phyloP scores from a whole-genome alignment of 176 grass and related monocot genomes.

The Triticum timopheevii region DNA sequence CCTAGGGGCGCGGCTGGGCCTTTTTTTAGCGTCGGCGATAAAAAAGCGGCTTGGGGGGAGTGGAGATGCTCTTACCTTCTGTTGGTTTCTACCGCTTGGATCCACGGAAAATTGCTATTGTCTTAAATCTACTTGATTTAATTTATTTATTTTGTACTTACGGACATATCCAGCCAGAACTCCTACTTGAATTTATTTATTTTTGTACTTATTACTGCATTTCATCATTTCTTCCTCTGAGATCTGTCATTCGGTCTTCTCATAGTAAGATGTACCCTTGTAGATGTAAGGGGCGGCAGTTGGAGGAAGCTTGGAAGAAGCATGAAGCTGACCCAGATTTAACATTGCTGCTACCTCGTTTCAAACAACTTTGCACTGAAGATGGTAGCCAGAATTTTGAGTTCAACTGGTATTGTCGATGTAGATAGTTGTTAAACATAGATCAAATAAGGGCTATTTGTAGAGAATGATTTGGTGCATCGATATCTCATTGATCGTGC shows the following conservation, averaged over 20 bases:
- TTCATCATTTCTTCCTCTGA: neutral
- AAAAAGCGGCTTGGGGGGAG: no score
- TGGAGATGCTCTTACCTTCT: neutral
- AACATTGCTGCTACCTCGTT: constrained; percentile 51
- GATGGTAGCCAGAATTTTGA: constrained; percentile 7
- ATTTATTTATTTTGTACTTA: no score
- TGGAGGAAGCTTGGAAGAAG: constrained; percentile 79
- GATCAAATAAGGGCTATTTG: neutral
- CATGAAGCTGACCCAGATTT: constrained; percentile 76
- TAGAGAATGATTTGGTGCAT: no score
- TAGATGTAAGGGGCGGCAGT: constrained; percentile 72
- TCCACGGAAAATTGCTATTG: neutral
- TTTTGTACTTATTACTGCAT: neutral
- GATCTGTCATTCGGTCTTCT: neutral
- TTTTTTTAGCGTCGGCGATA: no score
- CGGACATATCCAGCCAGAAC: no score
- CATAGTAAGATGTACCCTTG: constrained; percentile 1
- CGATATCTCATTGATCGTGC: no score
- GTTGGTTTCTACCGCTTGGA: neutral
- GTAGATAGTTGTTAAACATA: constrained; percentile 26
- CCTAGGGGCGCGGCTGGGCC: no score
- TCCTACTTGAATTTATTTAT: neutral
- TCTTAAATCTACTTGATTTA: neutral
- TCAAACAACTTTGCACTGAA: constrained; percentile 36
- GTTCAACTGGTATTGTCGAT: neutral